A percentile compares a stretch with the other conserved stretches of the same genome.
Conservation (phyloP, 1,284 basidiomycete species). For the Irpex lacteus region DNA sequence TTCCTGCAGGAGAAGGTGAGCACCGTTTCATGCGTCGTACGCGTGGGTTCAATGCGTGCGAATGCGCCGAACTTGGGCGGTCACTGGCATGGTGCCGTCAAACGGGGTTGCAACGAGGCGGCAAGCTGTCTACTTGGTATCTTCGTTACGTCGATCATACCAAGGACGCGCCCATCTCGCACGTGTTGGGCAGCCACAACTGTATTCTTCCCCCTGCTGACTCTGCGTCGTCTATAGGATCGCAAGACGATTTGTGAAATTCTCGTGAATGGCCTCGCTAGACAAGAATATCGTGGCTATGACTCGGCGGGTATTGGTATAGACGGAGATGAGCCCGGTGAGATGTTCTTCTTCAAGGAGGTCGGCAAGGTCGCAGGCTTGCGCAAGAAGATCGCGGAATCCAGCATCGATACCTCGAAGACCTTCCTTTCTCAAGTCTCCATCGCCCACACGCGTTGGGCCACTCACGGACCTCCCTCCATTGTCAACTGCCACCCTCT, state of each 20-base stretch:
- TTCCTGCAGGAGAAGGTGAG: constrained; percentile 89
- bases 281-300: constrained; percentile 98
- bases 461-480: constrained; percentile 94
- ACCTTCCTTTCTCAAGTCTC: constrained; percentile 87
- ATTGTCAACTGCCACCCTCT: constrained; percentile 95
- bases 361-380: constrained; percentile 97
- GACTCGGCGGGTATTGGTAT: constrained; percentile 96
- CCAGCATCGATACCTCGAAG: constrained; percentile 78
- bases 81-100: constrained; percentile 1
- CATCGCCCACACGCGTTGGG: constrained; percentile 99
- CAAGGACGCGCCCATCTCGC: background rate
- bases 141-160: background rate
- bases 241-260: constrained; percentile 93
- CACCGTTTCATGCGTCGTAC: constrained; percentile 3
- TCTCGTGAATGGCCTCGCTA: constrained; percentile 88
- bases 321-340: constrained; percentile 86
- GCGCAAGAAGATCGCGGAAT: constrained; percentile 86
- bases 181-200: background rate
- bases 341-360: constrained; percentile 92
- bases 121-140: background rate
- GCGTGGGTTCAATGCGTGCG: background rate
- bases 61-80: constrained; percentile 1
- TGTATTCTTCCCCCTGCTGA: constrained; percentile 4
- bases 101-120: background rate
- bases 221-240: constrained; percentile 50